Conservation (phyloP, 2,329 filamentous ascomycete species). For the Colletotrichum sp. region DNA sequence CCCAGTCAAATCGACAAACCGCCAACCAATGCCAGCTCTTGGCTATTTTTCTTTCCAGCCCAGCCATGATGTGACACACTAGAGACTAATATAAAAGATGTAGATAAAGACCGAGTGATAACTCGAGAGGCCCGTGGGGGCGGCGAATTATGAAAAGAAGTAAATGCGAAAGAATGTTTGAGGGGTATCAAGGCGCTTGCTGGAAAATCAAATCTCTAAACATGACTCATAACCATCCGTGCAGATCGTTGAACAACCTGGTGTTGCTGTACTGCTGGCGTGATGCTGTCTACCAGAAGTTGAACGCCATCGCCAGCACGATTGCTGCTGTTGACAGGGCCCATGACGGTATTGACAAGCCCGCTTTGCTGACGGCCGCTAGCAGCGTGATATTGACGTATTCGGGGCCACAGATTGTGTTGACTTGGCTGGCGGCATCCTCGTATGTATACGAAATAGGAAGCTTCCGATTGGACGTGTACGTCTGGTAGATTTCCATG, state of each 20-base stretch:
- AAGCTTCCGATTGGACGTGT: constrained; percentile 68
- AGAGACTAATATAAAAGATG: background rate
- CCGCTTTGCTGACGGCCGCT: constrained; percentile 28
- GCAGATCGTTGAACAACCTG: background rate
- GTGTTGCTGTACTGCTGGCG: background rate
- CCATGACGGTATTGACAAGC: constrained; percentile 17
- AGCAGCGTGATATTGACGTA: constrained; percentile 65
- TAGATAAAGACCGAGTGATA: background rate
- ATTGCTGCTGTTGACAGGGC: background rate
- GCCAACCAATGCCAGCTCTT: background rate
- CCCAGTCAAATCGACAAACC: background rate
- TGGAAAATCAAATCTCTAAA: constrained; percentile 21
- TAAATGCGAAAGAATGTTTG: constrained; percentile 7
- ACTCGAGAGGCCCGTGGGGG: background rate
- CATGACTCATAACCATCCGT: constrained; percentile 15
- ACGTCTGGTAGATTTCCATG: constrained; percentile 80
- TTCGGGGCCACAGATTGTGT: constrained; percentile 64
- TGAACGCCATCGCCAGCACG: background rate
- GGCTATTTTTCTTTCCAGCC: background rate
- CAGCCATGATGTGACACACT: background rate
- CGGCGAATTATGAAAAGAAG: background rate
- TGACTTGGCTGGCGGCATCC: constrained; percentile 73
- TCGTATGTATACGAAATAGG: constrained; percentile 74
- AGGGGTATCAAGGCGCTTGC: constrained; percentile 23
- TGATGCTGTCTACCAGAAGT: background rate